These are phyloP conservation scores for Urtica urens DNA, from an alignment of 306 rosid genomes.

Conservation along the genomic window DNA sequence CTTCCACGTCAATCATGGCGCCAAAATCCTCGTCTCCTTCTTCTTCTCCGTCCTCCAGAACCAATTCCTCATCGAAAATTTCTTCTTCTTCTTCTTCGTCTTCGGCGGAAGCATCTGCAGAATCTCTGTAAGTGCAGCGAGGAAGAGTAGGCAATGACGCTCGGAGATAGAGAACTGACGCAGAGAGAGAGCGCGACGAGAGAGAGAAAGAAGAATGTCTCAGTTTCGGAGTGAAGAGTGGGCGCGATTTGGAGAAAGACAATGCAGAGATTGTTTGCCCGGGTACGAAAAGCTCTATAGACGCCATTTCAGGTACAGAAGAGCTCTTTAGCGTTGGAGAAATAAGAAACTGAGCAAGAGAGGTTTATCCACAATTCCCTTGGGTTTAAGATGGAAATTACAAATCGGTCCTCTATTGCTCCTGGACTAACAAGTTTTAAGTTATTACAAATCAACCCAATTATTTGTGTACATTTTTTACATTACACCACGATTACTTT, in stretches of 20 bases:
- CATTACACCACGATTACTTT: too few relatives aligned
- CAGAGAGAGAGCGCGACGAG: slow-evolving; percentile 3
- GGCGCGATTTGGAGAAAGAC: slow-evolving; percentile 6
- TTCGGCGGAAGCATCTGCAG: slow-evolving; percentile 9
- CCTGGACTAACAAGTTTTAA: too few relatives aligned
- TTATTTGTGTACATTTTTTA: too few relatives aligned
- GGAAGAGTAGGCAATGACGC: slow-evolving; percentile 10
- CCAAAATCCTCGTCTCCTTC: slow-evolving; percentile 14
- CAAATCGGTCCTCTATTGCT: too few relatives aligned
- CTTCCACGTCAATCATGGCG: slow-evolving; percentile 30
- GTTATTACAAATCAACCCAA: too few relatives aligned
- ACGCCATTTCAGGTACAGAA: slow-evolving; percentile 5
- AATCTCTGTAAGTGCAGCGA: slow-evolving; percentile 19
- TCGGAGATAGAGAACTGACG: background rate
- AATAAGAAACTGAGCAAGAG: background rate
- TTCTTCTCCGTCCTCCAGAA: slow-evolving; percentile 14
- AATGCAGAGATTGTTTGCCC: background rate
- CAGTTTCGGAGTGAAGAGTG: slow-evolving; percentile 9
- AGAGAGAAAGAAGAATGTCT: slow-evolving; percentile 2
- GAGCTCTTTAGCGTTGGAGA: background rate
- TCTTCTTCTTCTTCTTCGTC: slow-evolving; percentile 2
- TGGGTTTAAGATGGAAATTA: too few relatives aligned
- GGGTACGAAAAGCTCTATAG: slow-evolving; percentile 6
- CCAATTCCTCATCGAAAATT: slow-evolving; percentile 19
- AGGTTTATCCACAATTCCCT: slow-evolving; percentile 8